These are phyloP conservation scores for Hirsutella thompsonii DNA, from an alignment of 2,329 filamentous ascomycete genomes.

Conservation along the genomic window DNA sequence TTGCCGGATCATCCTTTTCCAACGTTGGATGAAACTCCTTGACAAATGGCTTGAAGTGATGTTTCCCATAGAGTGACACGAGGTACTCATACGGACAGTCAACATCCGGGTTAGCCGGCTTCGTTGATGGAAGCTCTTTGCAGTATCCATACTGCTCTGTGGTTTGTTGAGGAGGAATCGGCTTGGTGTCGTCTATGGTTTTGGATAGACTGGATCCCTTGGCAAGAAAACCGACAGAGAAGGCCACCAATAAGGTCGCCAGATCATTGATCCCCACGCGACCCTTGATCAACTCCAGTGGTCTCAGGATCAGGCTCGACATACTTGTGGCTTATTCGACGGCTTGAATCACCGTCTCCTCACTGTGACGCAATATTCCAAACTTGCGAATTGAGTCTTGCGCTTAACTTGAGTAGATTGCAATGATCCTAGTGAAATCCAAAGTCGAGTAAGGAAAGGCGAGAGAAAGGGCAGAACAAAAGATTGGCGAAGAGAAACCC, in stretches of 20 bases:
- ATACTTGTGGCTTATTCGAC: neutral
- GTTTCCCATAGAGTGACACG: slow-evolving; percentile 5
- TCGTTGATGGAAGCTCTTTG: slow-evolving; percentile 1
- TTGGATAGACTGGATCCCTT: neutral
- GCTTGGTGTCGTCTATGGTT: neutral
- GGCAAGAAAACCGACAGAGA: slow-evolving; percentile 2
- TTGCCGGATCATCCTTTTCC: slow-evolving; percentile 2
- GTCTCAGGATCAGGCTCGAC: neutral
- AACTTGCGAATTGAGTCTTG: too few relatives aligned
- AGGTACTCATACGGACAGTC: slow-evolving; percentile 7
- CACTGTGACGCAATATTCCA: too few relatives aligned
- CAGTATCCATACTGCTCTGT: slow-evolving; percentile 3
- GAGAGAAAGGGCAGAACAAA: too few relatives aligned
- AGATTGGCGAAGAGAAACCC: too few relatives aligned
- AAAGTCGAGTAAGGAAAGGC: too few relatives aligned
- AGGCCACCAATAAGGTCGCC: neutral
- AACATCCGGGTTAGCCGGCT: neutral
- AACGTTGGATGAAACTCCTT: slow-evolving; percentile 3
- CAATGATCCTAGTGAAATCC: too few relatives aligned
- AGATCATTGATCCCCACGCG: slow-evolving; percentile 1
- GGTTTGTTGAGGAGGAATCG: neutral
- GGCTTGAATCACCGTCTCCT: too few relatives aligned
- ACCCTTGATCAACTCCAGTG: neutral
- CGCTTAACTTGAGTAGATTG: too few relatives aligned
- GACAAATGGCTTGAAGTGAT: slow-evolving; percentile 6